These are phyloP conservation scores for Ceratopteris richardii DNA, from an alignment of 75 land plant genomes.

Conservation along the genomic window DNA sequence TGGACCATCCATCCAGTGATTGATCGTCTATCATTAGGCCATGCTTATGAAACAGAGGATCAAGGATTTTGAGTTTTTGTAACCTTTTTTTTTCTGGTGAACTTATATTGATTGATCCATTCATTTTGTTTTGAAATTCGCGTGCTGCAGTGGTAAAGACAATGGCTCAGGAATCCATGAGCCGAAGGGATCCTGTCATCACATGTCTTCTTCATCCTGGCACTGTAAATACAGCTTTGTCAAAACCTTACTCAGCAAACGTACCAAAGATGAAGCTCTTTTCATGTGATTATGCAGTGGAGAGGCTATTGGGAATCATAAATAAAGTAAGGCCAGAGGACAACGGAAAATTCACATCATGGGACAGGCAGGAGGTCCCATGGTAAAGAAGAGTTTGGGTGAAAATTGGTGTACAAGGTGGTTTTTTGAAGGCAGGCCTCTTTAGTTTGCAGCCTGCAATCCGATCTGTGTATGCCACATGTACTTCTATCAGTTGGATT, in stretches of 20 bases:
- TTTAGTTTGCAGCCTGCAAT: too few species aligned
- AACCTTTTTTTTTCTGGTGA: too few species aligned
- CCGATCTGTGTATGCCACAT: too few species aligned
- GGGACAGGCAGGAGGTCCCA: constrained; percentile 34
- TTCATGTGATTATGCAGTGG: constrained; percentile 26
- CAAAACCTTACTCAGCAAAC: constrained; percentile 20
- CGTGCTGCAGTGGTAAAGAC: constrained; percentile 28
- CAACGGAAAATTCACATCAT: constrained; percentile 36
- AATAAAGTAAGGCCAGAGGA: constrained; percentile 17
- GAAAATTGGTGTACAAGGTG: too few species aligned
- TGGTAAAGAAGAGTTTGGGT: constrained; percentile 20
- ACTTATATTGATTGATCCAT: too few species aligned
- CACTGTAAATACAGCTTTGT: constrained; percentile 31
- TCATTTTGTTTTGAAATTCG: too few species aligned
- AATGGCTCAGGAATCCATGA: constrained; percentile 23
- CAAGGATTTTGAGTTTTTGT: too few species aligned
- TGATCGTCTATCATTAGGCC: too few species aligned
- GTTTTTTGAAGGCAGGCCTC: too few species aligned
- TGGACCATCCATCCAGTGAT: too few species aligned
- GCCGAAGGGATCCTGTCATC: constrained; percentile 23
- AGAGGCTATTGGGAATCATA: constrained; percentile 26
- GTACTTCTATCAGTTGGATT: too few species aligned
- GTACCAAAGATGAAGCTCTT: constrained; percentile 32
- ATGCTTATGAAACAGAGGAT: too few species aligned
- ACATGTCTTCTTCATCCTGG: constrained; percentile 30